These are phyloP conservation scores for Raffaelea ambrosiae DNA, from an alignment of 2,329 filamentous ascomycete species.

Conservation along the genomic window DNA sequence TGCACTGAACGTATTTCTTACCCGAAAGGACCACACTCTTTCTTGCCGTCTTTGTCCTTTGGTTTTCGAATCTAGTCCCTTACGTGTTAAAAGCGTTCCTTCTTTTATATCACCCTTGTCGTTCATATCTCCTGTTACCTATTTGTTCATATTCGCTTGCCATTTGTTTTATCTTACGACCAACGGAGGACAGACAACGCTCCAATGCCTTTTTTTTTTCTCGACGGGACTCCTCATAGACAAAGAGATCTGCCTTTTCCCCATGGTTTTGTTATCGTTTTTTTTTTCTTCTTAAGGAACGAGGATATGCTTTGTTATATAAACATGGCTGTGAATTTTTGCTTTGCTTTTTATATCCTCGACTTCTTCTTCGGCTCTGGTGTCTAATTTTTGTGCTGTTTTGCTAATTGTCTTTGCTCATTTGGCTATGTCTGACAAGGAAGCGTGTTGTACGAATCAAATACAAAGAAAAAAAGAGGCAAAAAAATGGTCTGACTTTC, in stretches of 20 bases:
- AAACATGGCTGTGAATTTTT: background rate
- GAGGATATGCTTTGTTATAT: too few species aligned
- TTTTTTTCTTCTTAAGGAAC: background rate
- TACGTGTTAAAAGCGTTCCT: too few species aligned
- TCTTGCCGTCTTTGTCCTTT: too few species aligned
- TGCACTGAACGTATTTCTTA: too few species aligned
- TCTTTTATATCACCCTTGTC: too few species aligned
- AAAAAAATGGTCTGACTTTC: too few species aligned
- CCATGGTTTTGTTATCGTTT: background rate
- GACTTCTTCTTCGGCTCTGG: background rate
- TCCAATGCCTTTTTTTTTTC: background rate
- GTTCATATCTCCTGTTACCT: too few species aligned
- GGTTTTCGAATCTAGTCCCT: too few species aligned
- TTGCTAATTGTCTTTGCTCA: background rate
- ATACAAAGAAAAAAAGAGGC: too few species aligned
- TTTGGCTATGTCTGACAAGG: background rate
- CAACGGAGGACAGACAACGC: background rate
- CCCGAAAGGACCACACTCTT: too few species aligned
- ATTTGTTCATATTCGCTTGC: too few species aligned
- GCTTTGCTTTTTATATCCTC: background rate
- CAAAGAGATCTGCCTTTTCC: background rate
- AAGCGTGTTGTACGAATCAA: too few species aligned
- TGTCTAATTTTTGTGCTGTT: background rate
- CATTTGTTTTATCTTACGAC: background rate
- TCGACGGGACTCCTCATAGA: background rate